Base-by-base conservation (phyloP, 345 rosid genomes). In the Eucalyptus lansdowneana region DNA sequence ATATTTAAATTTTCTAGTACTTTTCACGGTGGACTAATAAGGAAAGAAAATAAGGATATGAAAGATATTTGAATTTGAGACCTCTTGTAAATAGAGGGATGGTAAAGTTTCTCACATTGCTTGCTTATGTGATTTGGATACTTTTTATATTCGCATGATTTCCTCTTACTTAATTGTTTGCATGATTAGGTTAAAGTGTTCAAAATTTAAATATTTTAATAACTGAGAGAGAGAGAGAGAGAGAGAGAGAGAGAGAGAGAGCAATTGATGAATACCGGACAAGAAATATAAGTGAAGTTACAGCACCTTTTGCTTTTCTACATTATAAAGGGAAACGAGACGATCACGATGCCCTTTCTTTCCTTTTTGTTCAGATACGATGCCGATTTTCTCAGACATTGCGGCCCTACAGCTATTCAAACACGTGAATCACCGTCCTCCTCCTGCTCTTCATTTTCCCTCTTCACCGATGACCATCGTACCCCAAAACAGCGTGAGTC, bases 101-200 rank as follows among this genome's bases (percentile, higher is more conserved):
- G n/a, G n/a, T 60, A 12, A 62, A 27, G 5, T 15, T 69, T 11
- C 12, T 9, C 80, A 9, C 37, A 17, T 10, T 22, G 5, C 24
- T 34, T 34, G 14, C 22, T 10, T 69, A 34, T 0, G 4, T 9
- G 13, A 8, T 69, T 34, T 69, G 4, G 2, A 17, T 69, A 34
- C 4, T 60, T 27, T 60, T 62, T 27, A 27, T 62, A 3, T 22
- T 0, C 1, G 7, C 0, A 72, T 10, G 25, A 34, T 37, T 2
- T 69, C 24, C 24, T 16, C 21, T 34, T n/a, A n/a, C 5, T 29
- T 37, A 10, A 19, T 37, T 72, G 25, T 72, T 37, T 37, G 6
- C 11, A 19, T 72, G 22, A 7, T 21, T 72, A 34, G 7, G 21
- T 9, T 17, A 9, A 34, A 16, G 2, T 4, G 37, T 65, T 65